A percentile compares a stretch with the other conserved stretches of the same genome.
Conservation (phyloP, 2,329 filamentous ascomycete genomes). For the Catunica adiposa region DNA sequence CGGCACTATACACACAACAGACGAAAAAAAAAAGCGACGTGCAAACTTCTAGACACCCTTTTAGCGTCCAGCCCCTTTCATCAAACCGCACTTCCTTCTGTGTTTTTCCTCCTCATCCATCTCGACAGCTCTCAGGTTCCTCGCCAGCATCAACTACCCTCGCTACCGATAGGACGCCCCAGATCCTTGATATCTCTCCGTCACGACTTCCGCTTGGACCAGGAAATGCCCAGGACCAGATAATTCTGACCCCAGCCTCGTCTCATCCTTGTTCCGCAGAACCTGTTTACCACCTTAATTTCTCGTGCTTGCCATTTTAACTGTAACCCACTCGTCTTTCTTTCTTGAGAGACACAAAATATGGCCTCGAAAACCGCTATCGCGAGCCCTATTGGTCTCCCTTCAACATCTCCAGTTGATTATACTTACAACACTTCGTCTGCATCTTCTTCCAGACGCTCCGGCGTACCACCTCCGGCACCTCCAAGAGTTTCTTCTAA, state of each 20-base stretch:
- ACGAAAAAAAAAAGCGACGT: neutral
- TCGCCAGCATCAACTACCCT: neutral
- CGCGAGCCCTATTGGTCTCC: constrained; percentile 26
- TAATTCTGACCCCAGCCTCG: constrained; percentile 9
- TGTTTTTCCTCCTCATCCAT: constrained; percentile 3
- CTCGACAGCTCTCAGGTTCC: neutral
- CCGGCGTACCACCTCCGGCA: constrained; percentile 51
- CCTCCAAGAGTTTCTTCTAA: constrained; percentile 72
- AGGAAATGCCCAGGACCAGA: constrained; percentile 7
- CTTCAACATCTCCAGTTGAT: constrained; percentile 22
- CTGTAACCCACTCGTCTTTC: neutral
- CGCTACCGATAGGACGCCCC: constrained; percentile 1
- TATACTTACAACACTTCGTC: constrained; percentile 26
- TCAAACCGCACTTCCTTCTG: constrained; percentile 1
- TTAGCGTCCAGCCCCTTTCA: constrained; percentile 1
- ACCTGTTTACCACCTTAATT: constrained; percentile 6
- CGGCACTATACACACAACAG: neutral
- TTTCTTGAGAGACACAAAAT: neutral
- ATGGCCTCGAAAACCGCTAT: constrained; percentile 33
- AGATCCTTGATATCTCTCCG: constrained; percentile 4
- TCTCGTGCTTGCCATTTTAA: constrained; percentile 2
- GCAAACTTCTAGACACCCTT: neutral
- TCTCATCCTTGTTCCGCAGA: constrained; percentile 5
- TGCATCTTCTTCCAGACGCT: constrained; percentile 31
- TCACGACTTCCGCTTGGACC: constrained; percentile 6